A percentile compares a stretch with the other conserved stretches of the same genome.
Conservation (phyloP, 140 eudicot species). For the Stevia rebaudiana region DNA sequence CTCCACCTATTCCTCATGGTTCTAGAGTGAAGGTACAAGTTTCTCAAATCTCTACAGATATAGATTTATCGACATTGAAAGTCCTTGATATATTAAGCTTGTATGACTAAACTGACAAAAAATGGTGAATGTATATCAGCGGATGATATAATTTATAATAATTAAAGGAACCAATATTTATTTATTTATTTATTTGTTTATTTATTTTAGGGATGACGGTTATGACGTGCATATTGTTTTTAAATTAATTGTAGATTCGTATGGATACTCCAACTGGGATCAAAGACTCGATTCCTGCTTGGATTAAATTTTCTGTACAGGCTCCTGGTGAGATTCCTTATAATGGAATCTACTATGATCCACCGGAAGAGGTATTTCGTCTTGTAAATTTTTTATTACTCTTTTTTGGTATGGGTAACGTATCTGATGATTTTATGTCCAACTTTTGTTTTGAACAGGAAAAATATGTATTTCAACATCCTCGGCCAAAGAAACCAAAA, state of each 20-base stretch:
- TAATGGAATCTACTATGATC: constrained; percentile 95
- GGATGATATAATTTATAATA: background rate
- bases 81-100: background rate
- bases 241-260: constrained; percentile 53
- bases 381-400: background rate
- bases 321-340: constrained; percentile 96
- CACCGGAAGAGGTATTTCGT: constrained; percentile 79
- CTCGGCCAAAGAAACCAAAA: constrained; percentile 83
- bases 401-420: background rate
- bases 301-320: constrained; percentile 92
- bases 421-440: background rate
- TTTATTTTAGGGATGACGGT: background rate
- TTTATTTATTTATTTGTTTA: background rate
- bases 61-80: background rate
- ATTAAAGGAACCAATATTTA: background rate
- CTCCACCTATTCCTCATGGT: constrained; percentile 97
- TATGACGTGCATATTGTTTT: constrained; percentile 2
- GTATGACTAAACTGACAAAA: constrained; percentile 4
- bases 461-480: constrained; percentile 74
- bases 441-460: constrained; percentile 47
- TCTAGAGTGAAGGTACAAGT: constrained; percentile 81
- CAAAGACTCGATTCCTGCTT: constrained; percentile 96
- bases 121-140: background rate
- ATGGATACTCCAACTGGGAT: constrained; percentile 98
- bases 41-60: background rate